A percentile compares a stretch with the other conserved stretches of the same genome.
These are phyloP conservation scores for Nannochloropsis gaditana DNA, from an alignment of 108 stramenopile species.

Conservation along the genomic window DNA sequence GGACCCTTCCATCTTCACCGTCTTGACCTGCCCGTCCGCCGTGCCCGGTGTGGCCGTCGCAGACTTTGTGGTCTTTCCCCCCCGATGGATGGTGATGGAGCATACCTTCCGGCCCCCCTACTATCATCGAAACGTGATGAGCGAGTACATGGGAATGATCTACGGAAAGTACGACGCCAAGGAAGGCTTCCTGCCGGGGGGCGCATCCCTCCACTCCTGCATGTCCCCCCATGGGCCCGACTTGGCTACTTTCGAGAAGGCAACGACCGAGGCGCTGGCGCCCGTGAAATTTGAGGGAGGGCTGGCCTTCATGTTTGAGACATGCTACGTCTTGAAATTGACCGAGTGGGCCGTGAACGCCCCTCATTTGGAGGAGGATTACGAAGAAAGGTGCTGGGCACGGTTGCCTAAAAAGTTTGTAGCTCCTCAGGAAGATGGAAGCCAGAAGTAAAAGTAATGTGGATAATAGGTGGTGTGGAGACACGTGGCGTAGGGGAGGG, in stretches of 20 bases:
- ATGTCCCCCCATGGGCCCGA: constrained; percentile 91
- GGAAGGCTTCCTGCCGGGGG: constrained; percentile 73
- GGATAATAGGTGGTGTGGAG: too few species aligned
- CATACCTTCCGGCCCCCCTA: constrained; percentile 86
- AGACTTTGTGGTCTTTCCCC: constrained; percentile 90
- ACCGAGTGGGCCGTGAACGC: constrained; percentile 59
- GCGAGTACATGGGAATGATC: constrained; percentile 90
- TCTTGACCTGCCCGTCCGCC: constrained; percentile 66
- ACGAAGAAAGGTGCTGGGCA: constrained; percentile 63
- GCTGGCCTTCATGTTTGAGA: constrained; percentile 94
- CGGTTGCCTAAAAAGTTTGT: constrained; percentile 45
- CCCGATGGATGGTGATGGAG: constrained; percentile 77
- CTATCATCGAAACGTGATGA: constrained; percentile 86
- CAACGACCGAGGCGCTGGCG: constrained; percentile 57
- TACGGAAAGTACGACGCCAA: constrained; percentile 79
- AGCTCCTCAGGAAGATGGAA: neutral
- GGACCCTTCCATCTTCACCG: constrained; percentile 88
- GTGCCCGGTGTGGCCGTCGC: constrained; percentile 73
- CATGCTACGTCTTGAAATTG: constrained; percentile 61
- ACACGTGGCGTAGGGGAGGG: too few species aligned
- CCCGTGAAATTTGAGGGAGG: constrained; percentile 71
- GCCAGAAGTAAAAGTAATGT: neutral
- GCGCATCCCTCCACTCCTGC: constrained; percentile 69
- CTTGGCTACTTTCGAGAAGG: constrained; percentile 61
- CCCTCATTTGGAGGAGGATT: constrained; percentile 54